Evolutionary conservation across 257 asterid genomes (phyloP), one percentile per base, ranked within the genome.

Genomic region (Solanum sitiens): DNA sequence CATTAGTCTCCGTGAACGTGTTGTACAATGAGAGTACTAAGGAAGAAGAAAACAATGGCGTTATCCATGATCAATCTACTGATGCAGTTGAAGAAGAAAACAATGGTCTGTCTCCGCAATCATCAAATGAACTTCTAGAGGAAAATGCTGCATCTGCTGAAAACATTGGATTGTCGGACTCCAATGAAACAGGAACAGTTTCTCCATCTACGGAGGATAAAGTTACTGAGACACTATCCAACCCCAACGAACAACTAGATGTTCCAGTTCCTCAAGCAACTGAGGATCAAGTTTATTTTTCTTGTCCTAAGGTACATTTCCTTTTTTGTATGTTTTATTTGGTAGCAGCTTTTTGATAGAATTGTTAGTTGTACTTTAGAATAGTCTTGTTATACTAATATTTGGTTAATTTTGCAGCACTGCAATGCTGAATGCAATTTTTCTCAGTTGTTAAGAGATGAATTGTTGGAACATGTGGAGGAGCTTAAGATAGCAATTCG

Each of bases 221-320:
- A 0, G 25, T 16, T 0, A 27, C 21, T 13, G n/a, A 76, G 0
- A 2, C 23, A 0, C 32, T 11, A 0, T 11, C 8, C 1, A 47
- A 23, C 59, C 27, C 6, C 2, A 12, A 39, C 2, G 13, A 7
- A 42, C 13, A 4, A 1, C 39, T n/a, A 37, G 39, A 5, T 6
- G n/a, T 77, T 8, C n/a, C n/a, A 2, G 67, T 8, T 16, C 12
- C 67, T 16, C 10, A 6, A 8, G 25, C 40, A 15, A 79, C 40
- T 2, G 67, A 2, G 27, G 47, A 45, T 8, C 0, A 79, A 5
- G 85, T 47, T 27, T 47, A 45, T 8, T 5, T 45, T 44, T 2
- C 25, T 1, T 44, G 39, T 45, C 84, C 40, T 25, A 1, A 3
- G 84, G 75, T 68, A 68, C 75, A 30, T 74, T 21, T 37, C 0